A percentile compares a stretch with the other conserved stretches of the same genome.
phyloP scores from a whole-genome alignment of 345 rosid genomes.

The Carallia pectinifolia region DNA sequence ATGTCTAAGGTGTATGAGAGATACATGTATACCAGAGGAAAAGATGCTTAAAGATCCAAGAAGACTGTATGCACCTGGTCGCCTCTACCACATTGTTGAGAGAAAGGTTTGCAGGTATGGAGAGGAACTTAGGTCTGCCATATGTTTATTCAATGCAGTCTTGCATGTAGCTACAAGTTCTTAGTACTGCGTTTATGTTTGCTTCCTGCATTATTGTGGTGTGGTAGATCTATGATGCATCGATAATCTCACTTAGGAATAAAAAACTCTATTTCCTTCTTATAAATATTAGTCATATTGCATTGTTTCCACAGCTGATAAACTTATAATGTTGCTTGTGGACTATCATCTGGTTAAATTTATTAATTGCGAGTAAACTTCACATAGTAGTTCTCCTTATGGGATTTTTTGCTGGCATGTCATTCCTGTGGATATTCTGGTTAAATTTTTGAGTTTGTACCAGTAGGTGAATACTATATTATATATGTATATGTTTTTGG shows the following conservation, averaged over 20 bases:
- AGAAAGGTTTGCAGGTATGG: constrained; percentile 78
- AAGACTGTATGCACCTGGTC: constrained; percentile 95
- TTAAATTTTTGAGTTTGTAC: too few relatives aligned
- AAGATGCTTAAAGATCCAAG: constrained; percentile 93
- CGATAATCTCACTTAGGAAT: neutral
- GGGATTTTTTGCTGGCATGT: too few relatives aligned
- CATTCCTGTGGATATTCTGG: neutral
- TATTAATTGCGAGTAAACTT: too few relatives aligned
- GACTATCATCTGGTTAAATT: too few relatives aligned
- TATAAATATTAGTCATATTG: neutral
- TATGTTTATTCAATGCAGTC: neutral
- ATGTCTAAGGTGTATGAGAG: constrained; percentile 85
- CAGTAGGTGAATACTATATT: neutral
- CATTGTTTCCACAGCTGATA: neutral
- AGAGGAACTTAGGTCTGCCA: neutral
- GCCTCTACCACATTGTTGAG: constrained; percentile 94
- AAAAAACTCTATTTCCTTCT: neutral
- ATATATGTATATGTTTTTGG: constrained; percentile 1
- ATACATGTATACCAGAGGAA: constrained; percentile 85
- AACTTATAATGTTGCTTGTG: too few relatives aligned
- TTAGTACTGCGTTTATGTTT: neutral
- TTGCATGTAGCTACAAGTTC: neutral
- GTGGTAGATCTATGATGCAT: neutral
- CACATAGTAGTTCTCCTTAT: too few relatives aligned
- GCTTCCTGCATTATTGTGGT: neutral